Conservation (phyloP, 768 basidiomycete genomes). For the Pleurotus eryngii region DNA sequence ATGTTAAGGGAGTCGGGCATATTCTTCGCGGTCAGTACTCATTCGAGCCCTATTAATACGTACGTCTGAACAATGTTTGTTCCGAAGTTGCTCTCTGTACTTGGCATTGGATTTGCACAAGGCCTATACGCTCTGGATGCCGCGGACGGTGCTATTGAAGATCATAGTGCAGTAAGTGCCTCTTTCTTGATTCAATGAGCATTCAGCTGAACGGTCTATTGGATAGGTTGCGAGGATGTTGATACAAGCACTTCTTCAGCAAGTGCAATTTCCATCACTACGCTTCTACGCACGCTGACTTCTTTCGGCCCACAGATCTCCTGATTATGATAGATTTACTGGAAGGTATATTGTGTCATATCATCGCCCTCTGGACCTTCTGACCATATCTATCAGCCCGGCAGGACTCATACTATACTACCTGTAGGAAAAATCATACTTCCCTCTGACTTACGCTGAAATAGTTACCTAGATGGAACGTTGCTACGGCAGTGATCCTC, state of each 20-base stretch:
- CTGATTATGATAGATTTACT: constrained; percentile 60
- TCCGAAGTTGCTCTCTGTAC: constrained; percentile 69
- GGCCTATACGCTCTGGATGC: constrained; percentile 88
- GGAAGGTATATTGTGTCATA: constrained; percentile 31
- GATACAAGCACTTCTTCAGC: constrained; percentile 83
- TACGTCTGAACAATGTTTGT: background rate
- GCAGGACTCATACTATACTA: constrained; percentile 74
- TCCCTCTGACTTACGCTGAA: background rate
- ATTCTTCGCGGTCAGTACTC: constrained; percentile 74
- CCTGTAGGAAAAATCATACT: constrained; percentile 44
- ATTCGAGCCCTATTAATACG: background rate
- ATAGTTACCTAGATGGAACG: constrained; percentile 61
- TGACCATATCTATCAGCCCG: constrained; percentile 29
- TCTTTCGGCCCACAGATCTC: constrained; percentile 40
- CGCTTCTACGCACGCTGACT: background rate
- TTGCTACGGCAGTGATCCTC: constrained; percentile 77
- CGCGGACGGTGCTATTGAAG: constrained; percentile 75
- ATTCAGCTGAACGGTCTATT: background rate
- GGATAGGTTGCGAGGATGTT: constrained; percentile 65
- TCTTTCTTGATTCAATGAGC: background rate
- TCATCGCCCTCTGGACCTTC: background rate
- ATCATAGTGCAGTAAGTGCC: constrained; percentile 39
- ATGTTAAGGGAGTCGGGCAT: constrained; percentile 94
- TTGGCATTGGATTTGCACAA: constrained; percentile 83
- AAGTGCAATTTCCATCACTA: constrained; percentile 18